A percentile compares a stretch with the other conserved stretches of the same genome.
Evolutionary conservation across 106 monocot species (phyloP).

Genomic region (Iris macrosiphon): DNA sequence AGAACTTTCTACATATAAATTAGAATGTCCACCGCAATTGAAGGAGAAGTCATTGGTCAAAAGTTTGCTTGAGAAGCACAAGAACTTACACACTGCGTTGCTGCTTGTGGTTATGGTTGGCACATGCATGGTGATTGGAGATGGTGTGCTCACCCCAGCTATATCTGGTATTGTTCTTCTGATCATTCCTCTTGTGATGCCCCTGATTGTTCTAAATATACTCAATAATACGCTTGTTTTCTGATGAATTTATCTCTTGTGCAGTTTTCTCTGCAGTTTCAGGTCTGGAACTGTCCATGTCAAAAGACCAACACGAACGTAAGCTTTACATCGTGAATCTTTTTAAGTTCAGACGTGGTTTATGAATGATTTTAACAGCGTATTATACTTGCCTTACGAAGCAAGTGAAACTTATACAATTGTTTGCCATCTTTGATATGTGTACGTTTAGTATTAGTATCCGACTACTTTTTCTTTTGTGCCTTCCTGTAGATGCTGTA

Average conservation of each 20-base stretch:
- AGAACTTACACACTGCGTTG: slow-evolving; percentile 27
- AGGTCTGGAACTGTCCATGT: slow-evolving; percentile 35
- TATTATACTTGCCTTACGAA: too few relatives aligned
- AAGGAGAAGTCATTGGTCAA: slow-evolving; percentile 18
- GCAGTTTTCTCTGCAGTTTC: slow-evolving; percentile 48
- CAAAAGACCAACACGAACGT: slow-evolving; percentile 29
- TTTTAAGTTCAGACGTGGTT: too few relatives aligned
- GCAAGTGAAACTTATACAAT: too few relatives aligned
- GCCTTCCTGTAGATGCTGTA: slow-evolving; percentile 37
- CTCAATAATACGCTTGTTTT: not conserved
- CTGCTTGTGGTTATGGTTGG: slow-evolving; percentile 43
- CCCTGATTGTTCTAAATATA: too few relatives aligned
- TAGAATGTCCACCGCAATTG: slow-evolving; percentile 16
- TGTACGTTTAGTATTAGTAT: too few relatives aligned
- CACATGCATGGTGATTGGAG: slow-evolving; percentile 56
- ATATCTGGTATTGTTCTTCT: slow-evolving; percentile 22
- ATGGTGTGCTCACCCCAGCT: slow-evolving; percentile 44
- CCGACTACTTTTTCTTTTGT: slow-evolving; percentile 1
- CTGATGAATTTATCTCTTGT: not conserved
- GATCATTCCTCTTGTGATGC: not conserved
- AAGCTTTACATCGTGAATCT: slow-evolving; percentile 19
- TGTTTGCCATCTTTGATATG: too few relatives aligned
- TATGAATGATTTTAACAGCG: too few relatives aligned
- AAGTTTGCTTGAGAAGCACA: slow-evolving; percentile 32
- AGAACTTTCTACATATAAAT: slow-evolving; percentile 45